A percentile compares a stretch with the other conserved stretches of the same genome.
Evolutionary conservation across 2,329 filamentous ascomycete genomes (phyloP).

Genomic region (Myotisia sp.): DNA sequence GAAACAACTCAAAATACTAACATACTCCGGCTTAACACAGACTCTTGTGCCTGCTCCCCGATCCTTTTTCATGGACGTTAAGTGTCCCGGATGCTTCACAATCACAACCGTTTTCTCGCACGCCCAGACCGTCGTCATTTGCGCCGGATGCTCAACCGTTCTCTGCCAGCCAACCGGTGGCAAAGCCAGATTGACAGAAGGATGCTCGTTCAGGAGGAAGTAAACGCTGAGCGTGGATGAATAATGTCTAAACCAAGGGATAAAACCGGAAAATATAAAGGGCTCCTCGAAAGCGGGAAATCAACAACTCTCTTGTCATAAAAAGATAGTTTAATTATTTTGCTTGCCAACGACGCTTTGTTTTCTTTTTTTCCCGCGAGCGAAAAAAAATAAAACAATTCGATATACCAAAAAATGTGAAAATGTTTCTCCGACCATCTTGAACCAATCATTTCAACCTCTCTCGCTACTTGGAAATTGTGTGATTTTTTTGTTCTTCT

Average conservation of each 20-base stretch:
- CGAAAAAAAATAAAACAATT: no score
- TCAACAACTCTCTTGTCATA: no score
- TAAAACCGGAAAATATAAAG: slow-evolving; percentile 6
- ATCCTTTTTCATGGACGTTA: slow-evolving; percentile 99
- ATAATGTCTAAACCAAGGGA: slow-evolving; percentile 4
- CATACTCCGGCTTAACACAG: slow-evolving; percentile 31
- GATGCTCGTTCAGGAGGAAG: slow-evolving; percentile 99
- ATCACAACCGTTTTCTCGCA: slow-evolving; percentile 99
- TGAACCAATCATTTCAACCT: slow-evolving; percentile 2
- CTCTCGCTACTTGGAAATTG: no score
- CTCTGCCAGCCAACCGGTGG: slow-evolving; percentile 99
- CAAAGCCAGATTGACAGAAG: slow-evolving; percentile 97
- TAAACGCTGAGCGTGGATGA: no score
- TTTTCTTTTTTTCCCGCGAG: no score
- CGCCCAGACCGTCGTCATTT: slow-evolving; percentile 99
- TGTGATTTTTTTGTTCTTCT: slow-evolving; percentile 15
- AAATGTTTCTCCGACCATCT: slow-evolving; percentile 4
- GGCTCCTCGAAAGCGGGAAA: slow-evolving; percentile 3
- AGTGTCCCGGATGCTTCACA: slow-evolving; percentile 99
- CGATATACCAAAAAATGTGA: slow-evolving; percentile 6
- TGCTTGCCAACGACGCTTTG: no score
- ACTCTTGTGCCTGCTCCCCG: slow-evolving; percentile 88
- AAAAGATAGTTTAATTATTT: no score
- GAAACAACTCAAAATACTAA: slow-evolving; percentile 5
- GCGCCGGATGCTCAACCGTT: slow-evolving; percentile 97